phyloP scores from a whole-genome alignment of 441 rosid species.

The Bruguiera hainesii region DNA sequence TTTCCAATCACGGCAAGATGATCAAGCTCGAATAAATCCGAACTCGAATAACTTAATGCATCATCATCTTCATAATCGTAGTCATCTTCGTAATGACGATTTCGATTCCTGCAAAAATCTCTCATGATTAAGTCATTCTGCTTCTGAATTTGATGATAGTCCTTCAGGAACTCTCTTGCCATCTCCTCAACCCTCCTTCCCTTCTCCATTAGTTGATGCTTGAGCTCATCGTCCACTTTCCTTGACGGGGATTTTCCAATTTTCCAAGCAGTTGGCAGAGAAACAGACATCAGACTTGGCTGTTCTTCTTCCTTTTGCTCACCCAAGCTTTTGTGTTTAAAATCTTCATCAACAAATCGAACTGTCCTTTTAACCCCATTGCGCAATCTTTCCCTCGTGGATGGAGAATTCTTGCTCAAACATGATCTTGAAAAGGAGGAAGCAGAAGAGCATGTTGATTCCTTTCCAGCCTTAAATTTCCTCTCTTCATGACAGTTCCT shows the following conservation, averaged over 20 bases:
- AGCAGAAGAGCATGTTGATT: conserved; percentile 64
- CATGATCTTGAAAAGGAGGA: conserved; percentile 84
- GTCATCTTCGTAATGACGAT: conserved; percentile 23
- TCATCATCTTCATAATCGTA: conserved; percentile 37
- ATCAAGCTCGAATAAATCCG: conserved; percentile 86
- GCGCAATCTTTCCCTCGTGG: conserved; percentile 42
- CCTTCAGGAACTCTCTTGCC: conserved; percentile 57
- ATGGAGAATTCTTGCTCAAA: conserved; percentile 55
- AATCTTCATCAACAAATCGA: conserved; percentile 61
- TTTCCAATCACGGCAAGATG: conserved; percentile 48
- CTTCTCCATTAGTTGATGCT: conserved; percentile 28
- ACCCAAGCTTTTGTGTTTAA: conserved; percentile 38
- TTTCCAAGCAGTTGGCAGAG: conserved; percentile 44
- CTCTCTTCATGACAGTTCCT: conserved; percentile 33
- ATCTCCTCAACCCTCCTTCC: conserved; percentile 50
- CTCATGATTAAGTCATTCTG: conserved; percentile 25
- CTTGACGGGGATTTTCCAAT: conserved; percentile 43
- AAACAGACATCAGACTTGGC: conserved; percentile 31
- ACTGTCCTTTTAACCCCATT: conserved; percentile 62
- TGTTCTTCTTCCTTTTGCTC: conserved; percentile 29
- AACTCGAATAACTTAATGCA: conserved; percentile 71
- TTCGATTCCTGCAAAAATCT: conserved; percentile 15
- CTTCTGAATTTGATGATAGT: conserved; percentile 45
- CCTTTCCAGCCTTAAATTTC: conserved; percentile 38
- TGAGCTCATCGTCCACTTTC: conserved; percentile 40